Conservation (phyloP, 2,329 filamentous ascomycete species). For the Sporothrix brasiliensis region DNA sequence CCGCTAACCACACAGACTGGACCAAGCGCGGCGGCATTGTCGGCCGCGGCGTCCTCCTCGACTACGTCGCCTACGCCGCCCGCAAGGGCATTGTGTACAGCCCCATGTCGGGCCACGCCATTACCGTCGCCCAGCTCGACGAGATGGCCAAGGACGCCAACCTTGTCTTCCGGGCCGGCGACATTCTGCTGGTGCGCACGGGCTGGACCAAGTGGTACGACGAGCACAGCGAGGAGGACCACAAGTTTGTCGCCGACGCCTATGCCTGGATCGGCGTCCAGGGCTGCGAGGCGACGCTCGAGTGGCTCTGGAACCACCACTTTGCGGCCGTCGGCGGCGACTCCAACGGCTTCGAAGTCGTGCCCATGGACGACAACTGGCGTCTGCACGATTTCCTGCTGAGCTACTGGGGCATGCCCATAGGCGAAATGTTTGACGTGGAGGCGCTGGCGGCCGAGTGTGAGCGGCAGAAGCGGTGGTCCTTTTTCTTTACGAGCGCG, state of each 20-base stretch:
- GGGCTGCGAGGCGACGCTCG: conserved; percentile 55
- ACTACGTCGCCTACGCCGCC: conserved; percentile 54
- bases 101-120: conserved; percentile 56
- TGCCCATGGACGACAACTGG: conserved; percentile 22
- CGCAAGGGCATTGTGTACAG: conserved; percentile 55
- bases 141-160: conserved; percentile 62
- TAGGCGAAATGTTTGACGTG: conserved; percentile 61
- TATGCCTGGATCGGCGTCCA: conserved; percentile 46
- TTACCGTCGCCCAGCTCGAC: conserved; percentile 59
- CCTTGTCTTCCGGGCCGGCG: conserved; percentile 64
- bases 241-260: conserved; percentile 42
- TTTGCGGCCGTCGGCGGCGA: conserved; percentile 69
- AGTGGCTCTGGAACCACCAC: conserved; percentile 70
- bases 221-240: conserved; percentile 45
- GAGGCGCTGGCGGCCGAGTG: conserved; percentile 57
- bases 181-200: conserved; percentile 67
- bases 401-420: conserved; percentile 55
- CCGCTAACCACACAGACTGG: conserved; percentile 27
- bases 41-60: conserved; percentile 59
- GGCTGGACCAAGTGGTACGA: conserved; percentile 64
- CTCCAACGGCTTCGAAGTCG: conserved; percentile 61
- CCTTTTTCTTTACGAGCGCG: conserved; percentile 63
- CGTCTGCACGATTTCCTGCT: conserved; percentile 55
- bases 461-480: conserved; percentile 56
- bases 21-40: conserved; percentile 52